Conservation (phyloP, 192 early-diverging fungal genomes). For the Entomortierella beljakovae region DNA sequence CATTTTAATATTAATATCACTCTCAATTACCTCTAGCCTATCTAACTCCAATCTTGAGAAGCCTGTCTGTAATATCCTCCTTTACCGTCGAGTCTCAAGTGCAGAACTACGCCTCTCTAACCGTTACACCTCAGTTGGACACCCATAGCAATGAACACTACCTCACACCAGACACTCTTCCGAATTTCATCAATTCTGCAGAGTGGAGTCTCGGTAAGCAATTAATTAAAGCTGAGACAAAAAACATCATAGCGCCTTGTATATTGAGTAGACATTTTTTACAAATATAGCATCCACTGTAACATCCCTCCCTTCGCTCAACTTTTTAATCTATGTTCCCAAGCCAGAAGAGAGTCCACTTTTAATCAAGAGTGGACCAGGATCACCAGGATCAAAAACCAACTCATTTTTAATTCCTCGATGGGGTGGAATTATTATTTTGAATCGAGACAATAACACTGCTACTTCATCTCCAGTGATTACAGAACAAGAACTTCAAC, state of each 20-base stretch:
- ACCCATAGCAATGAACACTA: slow-evolving; percentile 52
- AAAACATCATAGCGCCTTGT: background rate
- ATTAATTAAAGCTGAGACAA: background rate
- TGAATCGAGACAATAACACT: slow-evolving; percentile 64
- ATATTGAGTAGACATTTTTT: too few species aligned
- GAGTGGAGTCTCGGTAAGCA: slow-evolving; percentile 92
- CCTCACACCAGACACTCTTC: slow-evolving; percentile 77
- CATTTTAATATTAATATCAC: background rate
- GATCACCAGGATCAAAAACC: slow-evolving; percentile 37
- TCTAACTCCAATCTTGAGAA: slow-evolving; percentile 79
- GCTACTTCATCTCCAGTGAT: slow-evolving; percentile 36
- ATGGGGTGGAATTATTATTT: slow-evolving; percentile 93
- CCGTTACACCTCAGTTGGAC: slow-evolving; percentile 70
- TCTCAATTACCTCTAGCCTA: slow-evolving; percentile 42
- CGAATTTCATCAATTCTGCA: slow-evolving; percentile 94
- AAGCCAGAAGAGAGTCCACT: slow-evolving; percentile 74
- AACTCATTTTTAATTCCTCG: slow-evolving; percentile 94
- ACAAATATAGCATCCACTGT: slow-evolving; percentile 83
- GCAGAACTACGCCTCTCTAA: slow-evolving; percentile 85
- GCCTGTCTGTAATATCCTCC: slow-evolving; percentile 73
- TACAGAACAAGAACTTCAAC: slow-evolving; percentile 67
- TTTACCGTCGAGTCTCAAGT: slow-evolving; percentile 88
- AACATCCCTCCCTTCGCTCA: slow-evolving; percentile 82
- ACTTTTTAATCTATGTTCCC: slow-evolving; percentile 93
- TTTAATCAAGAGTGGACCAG: slow-evolving; percentile 69